Percentiles rank a stretch among this genome's conserved stretches.
Evolutionary conservation across 116 monocot species (phyloP).

Genomic region (Iris pallida): DNA sequence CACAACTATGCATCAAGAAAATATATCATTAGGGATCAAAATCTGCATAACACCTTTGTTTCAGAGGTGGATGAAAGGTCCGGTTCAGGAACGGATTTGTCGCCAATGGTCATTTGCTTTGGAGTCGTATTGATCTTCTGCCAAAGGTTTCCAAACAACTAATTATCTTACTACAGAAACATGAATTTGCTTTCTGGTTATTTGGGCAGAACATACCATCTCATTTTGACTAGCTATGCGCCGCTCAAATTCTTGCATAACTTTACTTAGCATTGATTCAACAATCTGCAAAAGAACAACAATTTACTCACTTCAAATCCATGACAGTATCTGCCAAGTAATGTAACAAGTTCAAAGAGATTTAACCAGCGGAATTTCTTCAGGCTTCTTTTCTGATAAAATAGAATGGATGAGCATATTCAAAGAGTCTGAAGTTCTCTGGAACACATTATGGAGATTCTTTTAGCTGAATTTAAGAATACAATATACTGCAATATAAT

Average conservation of each 20-base stretch:
- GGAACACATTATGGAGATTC: conserved; percentile 11
- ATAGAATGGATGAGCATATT: conserved; percentile 60
- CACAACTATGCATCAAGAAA: neutral
- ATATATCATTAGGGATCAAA: neutral
- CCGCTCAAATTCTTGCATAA: conserved; percentile 81
- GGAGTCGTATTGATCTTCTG: conserved; percentile 36
- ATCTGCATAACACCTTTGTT: conserved; percentile 32
- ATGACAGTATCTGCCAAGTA: neutral
- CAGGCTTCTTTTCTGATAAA: conserved; percentile 72
- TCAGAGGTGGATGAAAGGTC: conserved; percentile 36
- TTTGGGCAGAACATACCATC: conserved; percentile 33
- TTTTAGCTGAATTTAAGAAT: neutral
- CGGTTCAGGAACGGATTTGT: conserved; percentile 35
- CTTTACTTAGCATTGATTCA: conserved; percentile 70
- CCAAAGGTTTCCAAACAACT: neutral
- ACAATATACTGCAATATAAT: neutral
- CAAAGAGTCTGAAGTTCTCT: conserved; percentile 56
- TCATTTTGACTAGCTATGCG: conserved; percentile 59
- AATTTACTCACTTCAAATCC: neutral
- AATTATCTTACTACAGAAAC: neutral
- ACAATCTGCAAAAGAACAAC: conserved; percentile 51
- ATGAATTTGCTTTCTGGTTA: conserved; percentile 1
- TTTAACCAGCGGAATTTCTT: conserved; percentile 80
- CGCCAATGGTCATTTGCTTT: conserved; percentile 33
- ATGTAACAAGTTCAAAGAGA: neutral